Conservation (phyloP, 768 basidiomycete species). For the Leucogyrophana mollusca region DNA sequence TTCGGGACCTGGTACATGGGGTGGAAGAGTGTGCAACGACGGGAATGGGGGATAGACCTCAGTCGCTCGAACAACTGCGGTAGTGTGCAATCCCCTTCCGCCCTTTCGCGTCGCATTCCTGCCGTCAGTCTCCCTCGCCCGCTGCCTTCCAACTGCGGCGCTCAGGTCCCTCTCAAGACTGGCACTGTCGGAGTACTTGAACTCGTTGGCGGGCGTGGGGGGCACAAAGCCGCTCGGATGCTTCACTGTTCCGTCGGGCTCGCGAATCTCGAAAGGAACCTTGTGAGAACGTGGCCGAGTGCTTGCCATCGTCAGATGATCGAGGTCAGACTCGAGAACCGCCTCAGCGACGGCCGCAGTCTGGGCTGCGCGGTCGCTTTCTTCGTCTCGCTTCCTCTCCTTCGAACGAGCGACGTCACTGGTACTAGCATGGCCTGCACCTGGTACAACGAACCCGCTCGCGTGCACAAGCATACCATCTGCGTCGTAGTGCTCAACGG, state of each 20-base stretch:
- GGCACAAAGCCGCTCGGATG: constrained; percentile 45
- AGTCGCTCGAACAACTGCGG: not conserved
- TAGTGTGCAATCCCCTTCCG: constrained; percentile 22
- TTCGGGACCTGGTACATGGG: not conserved
- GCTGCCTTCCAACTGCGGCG: constrained; percentile 9
- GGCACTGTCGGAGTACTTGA: constrained; percentile 18
- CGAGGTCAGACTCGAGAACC: constrained; percentile 29
- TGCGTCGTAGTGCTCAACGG: constrained; percentile 20
- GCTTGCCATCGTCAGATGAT: constrained; percentile 18
- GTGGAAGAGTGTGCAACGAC: not conserved
- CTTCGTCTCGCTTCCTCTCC: constrained; percentile 20
- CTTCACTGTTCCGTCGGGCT: constrained; percentile 35
- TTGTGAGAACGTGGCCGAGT: constrained; percentile 30
- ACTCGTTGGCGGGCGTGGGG: constrained; percentile 39
- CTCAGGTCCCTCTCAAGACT: constrained; percentile 17
- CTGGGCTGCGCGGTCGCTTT: constrained; percentile 20
- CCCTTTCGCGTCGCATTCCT: constrained; percentile 4
- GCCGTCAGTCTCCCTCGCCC: constrained; percentile 9
- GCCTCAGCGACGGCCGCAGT: constrained; percentile 29
- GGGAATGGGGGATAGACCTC: constrained; percentile 1
- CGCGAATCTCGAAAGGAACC: constrained; percentile 41
- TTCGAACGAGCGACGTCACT: constrained; percentile 23
- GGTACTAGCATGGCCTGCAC: constrained; percentile 23
- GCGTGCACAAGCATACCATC: constrained; percentile 21
- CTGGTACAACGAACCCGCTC: constrained; percentile 29